These are phyloP conservation scores for Glycine latifolia DNA, from an alignment of 306 rosid genomes.

Conservation along the genomic window DNA sequence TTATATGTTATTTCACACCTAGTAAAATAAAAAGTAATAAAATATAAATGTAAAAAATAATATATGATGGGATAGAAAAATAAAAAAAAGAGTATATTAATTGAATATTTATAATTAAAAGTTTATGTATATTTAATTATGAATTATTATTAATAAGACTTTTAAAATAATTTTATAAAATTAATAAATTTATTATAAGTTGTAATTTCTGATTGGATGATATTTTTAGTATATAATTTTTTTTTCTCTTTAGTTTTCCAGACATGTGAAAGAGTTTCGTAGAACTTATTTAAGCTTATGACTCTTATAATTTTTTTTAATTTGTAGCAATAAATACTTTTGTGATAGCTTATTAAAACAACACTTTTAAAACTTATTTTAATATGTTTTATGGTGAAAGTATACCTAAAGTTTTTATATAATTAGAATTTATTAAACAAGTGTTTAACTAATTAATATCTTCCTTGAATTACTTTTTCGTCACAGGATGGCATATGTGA, in stretches of 20 bases:
- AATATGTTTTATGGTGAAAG: not conserved
- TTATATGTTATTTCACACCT: too few species aligned
- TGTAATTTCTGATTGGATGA: too few species aligned
- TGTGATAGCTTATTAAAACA: not conserved
- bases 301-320: not conserved
- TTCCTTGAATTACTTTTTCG: not conserved
- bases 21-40: too few species aligned
- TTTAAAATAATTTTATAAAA: too few species aligned
- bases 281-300: not conserved
- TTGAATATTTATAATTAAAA: too few species aligned
- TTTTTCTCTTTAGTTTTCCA: not conserved
- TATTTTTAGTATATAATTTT: too few species aligned
- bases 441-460: not conserved
- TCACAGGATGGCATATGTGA: constrained; percentile 79
- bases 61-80: too few species aligned
- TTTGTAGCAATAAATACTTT: not conserved
- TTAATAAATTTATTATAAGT: too few species aligned
- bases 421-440: not conserved
- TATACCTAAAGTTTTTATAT: not conserved
- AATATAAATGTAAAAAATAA: too few species aligned
- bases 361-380: not conserved
- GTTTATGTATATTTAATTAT: too few species aligned
- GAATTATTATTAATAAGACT: too few species aligned
- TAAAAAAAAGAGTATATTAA: too few species aligned
- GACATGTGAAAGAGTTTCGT: not conserved